These are phyloP conservation scores for Papiliotrema nemorosa DNA, from an alignment of 1,284 basidiomycete genomes.

Conservation along the genomic window DNA sequence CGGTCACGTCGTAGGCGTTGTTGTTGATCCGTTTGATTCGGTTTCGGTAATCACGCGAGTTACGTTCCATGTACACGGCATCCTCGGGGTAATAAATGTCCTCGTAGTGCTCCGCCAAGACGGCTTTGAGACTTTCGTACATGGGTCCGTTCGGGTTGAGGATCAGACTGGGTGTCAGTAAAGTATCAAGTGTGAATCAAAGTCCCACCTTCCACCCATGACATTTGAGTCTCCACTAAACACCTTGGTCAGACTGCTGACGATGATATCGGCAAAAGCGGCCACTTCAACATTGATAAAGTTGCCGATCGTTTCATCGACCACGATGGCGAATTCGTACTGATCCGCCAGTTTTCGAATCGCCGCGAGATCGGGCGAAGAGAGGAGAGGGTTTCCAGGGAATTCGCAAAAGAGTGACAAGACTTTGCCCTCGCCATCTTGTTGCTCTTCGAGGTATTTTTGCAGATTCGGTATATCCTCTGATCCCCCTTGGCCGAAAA, in stretches of 20 bases:
- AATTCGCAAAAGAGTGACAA: conserved; percentile 69
- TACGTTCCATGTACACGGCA: conserved; percentile 95
- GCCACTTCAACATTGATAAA: conserved; percentile 93
- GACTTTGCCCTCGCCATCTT: conserved; percentile 43
- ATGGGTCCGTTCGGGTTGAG: conserved; percentile 75
- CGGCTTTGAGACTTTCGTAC: conserved; percentile 63
- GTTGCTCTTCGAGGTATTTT: conserved; percentile 54
- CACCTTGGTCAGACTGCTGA: conserved; percentile 88
- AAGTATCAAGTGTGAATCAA: too few species aligned
- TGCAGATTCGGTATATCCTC: conserved; percentile 73
- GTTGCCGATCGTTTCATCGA: conserved; percentile 96
- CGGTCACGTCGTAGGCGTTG: conserved; percentile 79
- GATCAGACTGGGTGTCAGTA: conserved; percentile 59
- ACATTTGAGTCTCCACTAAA: conserved; percentile 95
- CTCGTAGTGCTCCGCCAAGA: conserved; percentile 66
- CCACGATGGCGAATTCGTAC: conserved; percentile 80
- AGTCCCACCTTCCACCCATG: conserved; percentile 87
- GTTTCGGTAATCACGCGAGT: conserved; percentile 83
- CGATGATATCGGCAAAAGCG: conserved; percentile 87
- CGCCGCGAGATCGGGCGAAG: conserved; percentile 73
- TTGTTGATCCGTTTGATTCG: conserved; percentile 75
- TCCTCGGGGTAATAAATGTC: conserved; percentile 90
- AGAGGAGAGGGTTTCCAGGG: conserved; percentile 89
- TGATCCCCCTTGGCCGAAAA: conserved; percentile 78
- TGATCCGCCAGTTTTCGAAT: conserved; percentile 79